A percentile compares a stretch with the other conserved stretches of the same genome.
Evolutionary conservation across 2,329 filamentous ascomycete species (phyloP).

Genomic region (Zymoseptoria crescenta): DNA sequence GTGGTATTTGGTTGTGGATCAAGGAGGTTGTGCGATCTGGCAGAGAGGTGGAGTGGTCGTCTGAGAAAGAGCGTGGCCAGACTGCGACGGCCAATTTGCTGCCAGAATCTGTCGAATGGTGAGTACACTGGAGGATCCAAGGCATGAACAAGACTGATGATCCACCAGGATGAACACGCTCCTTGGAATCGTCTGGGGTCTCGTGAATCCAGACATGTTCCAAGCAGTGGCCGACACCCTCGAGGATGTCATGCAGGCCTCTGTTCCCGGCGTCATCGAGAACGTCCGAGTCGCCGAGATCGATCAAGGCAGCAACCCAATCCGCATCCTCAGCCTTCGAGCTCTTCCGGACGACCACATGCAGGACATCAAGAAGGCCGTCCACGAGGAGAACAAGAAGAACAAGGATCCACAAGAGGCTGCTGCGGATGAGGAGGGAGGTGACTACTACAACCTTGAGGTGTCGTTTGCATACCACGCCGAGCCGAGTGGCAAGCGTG

Average conservation of each 20-base stretch:
- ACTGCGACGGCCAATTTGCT: slow-evolving; percentile 80
- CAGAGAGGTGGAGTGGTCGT: slow-evolving; percentile 77
- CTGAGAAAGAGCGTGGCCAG: slow-evolving; percentile 75
- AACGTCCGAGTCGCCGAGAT: slow-evolving; percentile 94
- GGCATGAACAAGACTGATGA: not conserved
- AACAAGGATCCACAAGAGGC: slow-evolving; percentile 79
- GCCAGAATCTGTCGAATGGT: slow-evolving; percentile 82
- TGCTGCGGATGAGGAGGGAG: slow-evolving; percentile 81
- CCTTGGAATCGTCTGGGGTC: slow-evolving; percentile 74
- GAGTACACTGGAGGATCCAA: not conserved
- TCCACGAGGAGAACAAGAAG: slow-evolving; percentile 69
- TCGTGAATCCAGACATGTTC: slow-evolving; percentile 95
- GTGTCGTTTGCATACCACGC: slow-evolving; percentile 88
- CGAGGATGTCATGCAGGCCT: slow-evolving; percentile 95
- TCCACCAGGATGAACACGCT: slow-evolving; percentile 66
- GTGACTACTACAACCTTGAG: slow-evolving; percentile 88
- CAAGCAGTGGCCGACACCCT: slow-evolving; percentile 82
- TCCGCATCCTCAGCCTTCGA: slow-evolving; percentile 79
- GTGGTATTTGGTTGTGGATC: slow-evolving; percentile 80
- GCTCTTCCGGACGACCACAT: slow-evolving; percentile 77
- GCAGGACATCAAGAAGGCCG: slow-evolving; percentile 70
- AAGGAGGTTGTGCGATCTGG: slow-evolving; percentile 80
- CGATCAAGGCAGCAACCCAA: slow-evolving; percentile 82
- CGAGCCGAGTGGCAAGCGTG: slow-evolving; percentile 59
- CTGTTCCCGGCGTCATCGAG: slow-evolving; percentile 82